Percentiles rank a stretch among this genome's conserved stretches.
Evolutionary conservation across 441 rosid genomes (phyloP).

Genomic region (Populus hybrid): DNA sequence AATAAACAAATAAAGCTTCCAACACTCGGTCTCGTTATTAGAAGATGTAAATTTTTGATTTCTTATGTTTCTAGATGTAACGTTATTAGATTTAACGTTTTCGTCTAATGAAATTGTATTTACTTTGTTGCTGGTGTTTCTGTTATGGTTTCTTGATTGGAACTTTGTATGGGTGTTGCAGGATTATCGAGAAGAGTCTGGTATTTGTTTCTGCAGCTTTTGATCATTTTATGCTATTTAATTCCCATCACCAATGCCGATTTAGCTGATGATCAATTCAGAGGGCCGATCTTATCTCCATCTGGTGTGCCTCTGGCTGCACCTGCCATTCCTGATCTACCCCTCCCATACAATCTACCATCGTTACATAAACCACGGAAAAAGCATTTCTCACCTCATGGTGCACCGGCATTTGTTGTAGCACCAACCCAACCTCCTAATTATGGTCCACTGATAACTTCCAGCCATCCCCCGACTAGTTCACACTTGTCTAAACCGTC

Average conservation of each 20-base stretch:
- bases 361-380: constrained; percentile 32
- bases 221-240: constrained; percentile 35
- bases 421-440: constrained; percentile 55
- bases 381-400: constrained; percentile 46
- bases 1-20: neutral
- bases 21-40: neutral
- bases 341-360: constrained; percentile 41
- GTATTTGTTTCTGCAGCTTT: constrained; percentile 32
- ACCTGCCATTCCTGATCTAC: constrained; percentile 43
- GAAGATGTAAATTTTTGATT: neutral
- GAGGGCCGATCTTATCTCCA: constrained; percentile 40
- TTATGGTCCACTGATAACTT: constrained; percentile 50
- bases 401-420: constrained; percentile 27
- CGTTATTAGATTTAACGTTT: neutral
- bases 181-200: constrained; percentile 30
- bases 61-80: neutral
- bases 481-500: constrained; percentile 59
- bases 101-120: neutral
- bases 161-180: constrained; percentile 24
- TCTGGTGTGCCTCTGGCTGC: constrained; percentile 31
- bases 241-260: constrained; percentile 36
- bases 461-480: constrained; percentile 58
- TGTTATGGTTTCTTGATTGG: constrained; percentile 5
- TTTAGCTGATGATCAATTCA: constrained; percentile 28
- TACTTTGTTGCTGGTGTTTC: neutral